phyloP scores from a whole-genome alignment of 495 filamentous ascomycete genomes.

The Xylaria acuta region DNA sequence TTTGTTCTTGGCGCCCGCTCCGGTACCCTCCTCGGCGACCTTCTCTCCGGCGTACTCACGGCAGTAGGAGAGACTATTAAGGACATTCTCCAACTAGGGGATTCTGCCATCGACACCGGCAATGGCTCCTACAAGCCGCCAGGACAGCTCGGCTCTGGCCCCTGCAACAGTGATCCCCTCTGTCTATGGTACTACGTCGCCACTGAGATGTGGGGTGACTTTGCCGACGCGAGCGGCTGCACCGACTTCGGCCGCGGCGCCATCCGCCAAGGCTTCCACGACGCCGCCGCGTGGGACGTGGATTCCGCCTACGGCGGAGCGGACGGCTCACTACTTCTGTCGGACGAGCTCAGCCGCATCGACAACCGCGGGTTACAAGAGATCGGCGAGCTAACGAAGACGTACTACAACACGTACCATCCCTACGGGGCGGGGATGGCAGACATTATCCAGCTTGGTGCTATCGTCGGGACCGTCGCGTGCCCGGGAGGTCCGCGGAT shows the following conservation, averaged over 20 bases:
- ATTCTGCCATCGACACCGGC: slow-evolving; percentile 31
- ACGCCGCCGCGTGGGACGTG: slow-evolving; percentile 47
- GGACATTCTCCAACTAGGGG: slow-evolving; percentile 35
- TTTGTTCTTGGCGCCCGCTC: slow-evolving; percentile 32
- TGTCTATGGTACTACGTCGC: slow-evolving; percentile 53
- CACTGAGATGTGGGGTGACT: slow-evolving; percentile 42
- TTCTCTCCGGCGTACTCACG: slow-evolving; percentile 34
- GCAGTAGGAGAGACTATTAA: slow-evolving; percentile 35
- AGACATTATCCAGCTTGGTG: slow-evolving; percentile 50
- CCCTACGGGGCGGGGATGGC: slow-evolving; percentile 46
- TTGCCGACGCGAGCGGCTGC: slow-evolving; percentile 38
- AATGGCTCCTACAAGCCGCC: slow-evolving; percentile 31
- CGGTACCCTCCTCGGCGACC: slow-evolving; percentile 44
- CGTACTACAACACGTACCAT: slow-evolving; percentile 41
- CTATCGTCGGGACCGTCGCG: slow-evolving; percentile 43
- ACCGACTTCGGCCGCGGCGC: slow-evolving; percentile 44
- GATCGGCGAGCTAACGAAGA: slow-evolving; percentile 40
- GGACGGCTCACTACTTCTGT: slow-evolving; percentile 49
- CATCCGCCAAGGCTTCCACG: slow-evolving; percentile 51
- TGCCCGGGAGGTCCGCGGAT: slow-evolving; percentile 50
- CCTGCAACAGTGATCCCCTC: slow-evolving; percentile 44
- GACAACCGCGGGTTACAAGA: slow-evolving; percentile 42
- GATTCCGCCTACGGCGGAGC: slow-evolving; percentile 43
- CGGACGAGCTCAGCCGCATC: slow-evolving; percentile 37
- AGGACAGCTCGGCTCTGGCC: slow-evolving; percentile 31